Evolutionary conservation across 768 basidiomycete genomes (phyloP).

Genomic region (Pseudohyphozyma bogoriensis): DNA sequence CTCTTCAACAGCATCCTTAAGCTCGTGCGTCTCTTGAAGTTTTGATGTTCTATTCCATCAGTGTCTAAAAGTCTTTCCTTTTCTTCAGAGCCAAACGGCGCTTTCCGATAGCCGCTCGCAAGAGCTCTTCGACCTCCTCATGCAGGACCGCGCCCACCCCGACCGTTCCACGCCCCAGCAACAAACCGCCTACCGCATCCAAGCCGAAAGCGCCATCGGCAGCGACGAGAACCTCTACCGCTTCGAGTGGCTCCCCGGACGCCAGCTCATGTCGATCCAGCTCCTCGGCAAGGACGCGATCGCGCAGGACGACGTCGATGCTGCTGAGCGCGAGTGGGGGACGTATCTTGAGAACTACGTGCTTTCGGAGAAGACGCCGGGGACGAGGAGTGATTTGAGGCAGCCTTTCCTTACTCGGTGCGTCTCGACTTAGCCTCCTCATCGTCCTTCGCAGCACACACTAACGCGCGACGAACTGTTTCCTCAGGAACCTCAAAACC

Average conservation of each 20-base stretch:
- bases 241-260: conserved; percentile 40
- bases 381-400: conserved; percentile 3
- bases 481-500: conserved; percentile 9
- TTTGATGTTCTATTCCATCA: background rate
- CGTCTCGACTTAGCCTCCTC: conserved; percentile 23
- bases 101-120: conserved; percentile 74
- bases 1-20: conserved; percentile 79
- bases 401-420: conserved; percentile 61
- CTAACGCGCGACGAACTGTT: background rate
- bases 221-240: conserved; percentile 43
- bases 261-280: conserved; percentile 37
- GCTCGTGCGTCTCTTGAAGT: conserved; percentile 50
- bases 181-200: conserved; percentile 43
- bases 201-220: conserved; percentile 40
- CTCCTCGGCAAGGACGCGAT: conserved; percentile 42
- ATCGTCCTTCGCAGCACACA: background rate
- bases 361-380: conserved; percentile 13
- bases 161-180: conserved; percentile 31
- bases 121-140: conserved; percentile 45
- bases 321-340: conserved; percentile 41
- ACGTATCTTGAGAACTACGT: conserved; percentile 42
- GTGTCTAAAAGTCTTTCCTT: background rate
- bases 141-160: conserved; percentile 27
- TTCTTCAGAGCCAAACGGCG: conserved; percentile 82
- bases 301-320: conserved; percentile 41